A percentile compares a stretch with the other conserved stretches of the same genome.
phyloP scores from a whole-genome alignment of 192 early-diverging fungal genomes.

The Entophlyctis helioformis region DNA sequence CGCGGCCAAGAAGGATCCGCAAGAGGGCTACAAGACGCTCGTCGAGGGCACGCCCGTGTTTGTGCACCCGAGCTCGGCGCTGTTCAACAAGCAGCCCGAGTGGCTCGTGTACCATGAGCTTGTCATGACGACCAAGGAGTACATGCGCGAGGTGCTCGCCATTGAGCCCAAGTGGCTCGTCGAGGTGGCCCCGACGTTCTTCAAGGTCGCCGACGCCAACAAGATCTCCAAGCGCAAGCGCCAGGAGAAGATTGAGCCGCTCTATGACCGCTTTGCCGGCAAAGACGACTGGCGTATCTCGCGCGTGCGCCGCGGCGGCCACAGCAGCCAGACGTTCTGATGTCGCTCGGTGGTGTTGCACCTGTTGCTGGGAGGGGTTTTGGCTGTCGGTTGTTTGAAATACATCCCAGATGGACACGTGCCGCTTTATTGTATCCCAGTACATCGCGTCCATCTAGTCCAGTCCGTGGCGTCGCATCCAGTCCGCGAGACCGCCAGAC shows the following conservation, averaged over 20 bases:
- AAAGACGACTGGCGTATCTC: constrained; percentile 85
- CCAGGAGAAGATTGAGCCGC: constrained; percentile 86
- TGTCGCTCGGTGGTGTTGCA: too few species aligned
- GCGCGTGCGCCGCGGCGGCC: constrained; percentile 15
- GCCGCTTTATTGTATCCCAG: too few species aligned
- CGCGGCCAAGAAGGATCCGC: constrained; percentile 96
- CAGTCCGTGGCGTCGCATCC: too few species aligned
- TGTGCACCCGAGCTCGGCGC: constrained; percentile 89
- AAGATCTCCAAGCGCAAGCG: constrained; percentile 88
- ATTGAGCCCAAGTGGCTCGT: constrained; percentile 87
- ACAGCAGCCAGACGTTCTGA: constrained; percentile 19
- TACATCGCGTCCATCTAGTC: too few species aligned
- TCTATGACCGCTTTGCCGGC: constrained; percentile 55
- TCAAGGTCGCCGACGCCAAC: constrained; percentile 87
- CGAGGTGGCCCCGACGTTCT: constrained; percentile 98
- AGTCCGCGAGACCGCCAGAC: too few species aligned
- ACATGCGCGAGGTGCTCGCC: constrained; percentile 79
- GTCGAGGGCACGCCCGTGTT: constrained; percentile 95
- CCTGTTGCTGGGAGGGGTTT: too few species aligned
- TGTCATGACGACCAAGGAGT: constrained; percentile 83
- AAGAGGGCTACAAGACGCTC: constrained; percentile 98
- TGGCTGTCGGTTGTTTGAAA: too few species aligned
- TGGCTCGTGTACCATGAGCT: constrained; percentile 94
- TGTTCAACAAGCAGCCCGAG: constrained; percentile 92
- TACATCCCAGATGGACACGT: too few species aligned